Percentiles rank a stretch among this genome's conserved stretches.
These are phyloP conservation scores for Dipodascus geniculatus DNA, from an alignment of 805 yeast species.

Conservation along the genomic window DNA sequence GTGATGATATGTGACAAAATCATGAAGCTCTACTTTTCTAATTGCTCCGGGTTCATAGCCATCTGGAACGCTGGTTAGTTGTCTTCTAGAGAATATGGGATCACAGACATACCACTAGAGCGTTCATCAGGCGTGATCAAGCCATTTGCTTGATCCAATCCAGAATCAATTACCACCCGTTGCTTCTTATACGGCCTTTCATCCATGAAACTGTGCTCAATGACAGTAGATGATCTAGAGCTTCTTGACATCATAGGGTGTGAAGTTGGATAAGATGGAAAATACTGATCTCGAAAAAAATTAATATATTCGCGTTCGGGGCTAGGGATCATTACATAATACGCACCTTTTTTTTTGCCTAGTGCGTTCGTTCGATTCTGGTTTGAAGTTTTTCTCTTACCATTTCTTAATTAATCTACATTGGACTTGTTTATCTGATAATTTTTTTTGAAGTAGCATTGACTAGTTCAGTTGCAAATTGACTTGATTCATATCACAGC, in stretches of 20 bases:
- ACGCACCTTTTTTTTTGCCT: too few relatives aligned
- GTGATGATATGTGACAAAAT: constrained; percentile 53
- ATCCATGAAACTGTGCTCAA: background rate
- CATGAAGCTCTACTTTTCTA: constrained; percentile 38
- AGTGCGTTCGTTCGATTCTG: too few relatives aligned
- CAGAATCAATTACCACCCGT: too few relatives aligned
- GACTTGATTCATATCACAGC: background rate
- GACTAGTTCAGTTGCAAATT: too few relatives aligned
- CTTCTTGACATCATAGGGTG: background rate
- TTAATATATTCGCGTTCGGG: background rate
- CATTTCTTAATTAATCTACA: too few relatives aligned
- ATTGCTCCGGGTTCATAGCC: constrained; percentile 39
- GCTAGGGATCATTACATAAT: background rate
- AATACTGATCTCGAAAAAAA: background rate
- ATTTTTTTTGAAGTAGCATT: too few relatives aligned
- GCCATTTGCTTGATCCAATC: background rate
- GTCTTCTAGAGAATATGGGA: too few relatives aligned
- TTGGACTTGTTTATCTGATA: too few relatives aligned
- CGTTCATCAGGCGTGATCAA: background rate
- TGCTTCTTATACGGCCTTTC: background rate
- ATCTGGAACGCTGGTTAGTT: constrained; percentile 1
- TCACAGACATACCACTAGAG: background rate
- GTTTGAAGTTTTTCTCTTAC: background rate
- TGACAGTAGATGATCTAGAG: background rate
- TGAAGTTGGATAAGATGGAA: background rate